Conservation (phyloP, 495 filamentous ascomycete genomes). For the Penicillium samsonianum region DNA sequence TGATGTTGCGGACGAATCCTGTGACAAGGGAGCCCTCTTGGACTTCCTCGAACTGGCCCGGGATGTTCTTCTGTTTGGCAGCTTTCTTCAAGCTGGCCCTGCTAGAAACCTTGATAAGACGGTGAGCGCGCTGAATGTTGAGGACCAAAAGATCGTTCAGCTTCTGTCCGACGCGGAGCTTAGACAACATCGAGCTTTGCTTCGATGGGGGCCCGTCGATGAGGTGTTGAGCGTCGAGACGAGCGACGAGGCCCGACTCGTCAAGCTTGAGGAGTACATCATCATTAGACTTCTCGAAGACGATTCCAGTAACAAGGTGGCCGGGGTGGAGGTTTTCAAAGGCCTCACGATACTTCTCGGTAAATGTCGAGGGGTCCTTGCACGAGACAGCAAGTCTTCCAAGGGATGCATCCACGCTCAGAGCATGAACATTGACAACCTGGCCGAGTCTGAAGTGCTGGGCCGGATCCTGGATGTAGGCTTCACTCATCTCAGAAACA, state of each 20-base stretch:
- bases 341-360: constrained; percentile 69
- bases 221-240: constrained; percentile 73
- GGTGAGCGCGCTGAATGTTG: constrained; percentile 71
- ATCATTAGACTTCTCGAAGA: constrained; percentile 82
- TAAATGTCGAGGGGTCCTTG: constrained; percentile 80
- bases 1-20: constrained; percentile 86
- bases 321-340: constrained; percentile 72
- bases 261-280: constrained; percentile 75
- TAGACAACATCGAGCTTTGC: constrained; percentile 69
- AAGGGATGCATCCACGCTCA: constrained; percentile 72
- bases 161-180: constrained; percentile 76
- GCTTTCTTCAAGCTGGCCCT: constrained; percentile 82
- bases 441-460: constrained; percentile 90
- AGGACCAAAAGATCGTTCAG: constrained; percentile 82
- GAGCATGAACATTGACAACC: constrained; percentile 81
- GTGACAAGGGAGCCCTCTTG: constrained; percentile 64
- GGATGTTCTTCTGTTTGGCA: constrained; percentile 62
- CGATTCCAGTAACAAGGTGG: constrained; percentile 69
- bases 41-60: constrained; percentile 67
- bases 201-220: constrained; percentile 79
- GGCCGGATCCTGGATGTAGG: constrained; percentile 83
- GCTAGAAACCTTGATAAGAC: constrained; percentile 70
- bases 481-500: constrained; percentile 95
- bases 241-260: constrained; percentile 69
- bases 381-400: constrained; percentile 83